Conservation (phyloP, 2,329 filamentous ascomycete species). For the Diplodia sapinea region DNA sequence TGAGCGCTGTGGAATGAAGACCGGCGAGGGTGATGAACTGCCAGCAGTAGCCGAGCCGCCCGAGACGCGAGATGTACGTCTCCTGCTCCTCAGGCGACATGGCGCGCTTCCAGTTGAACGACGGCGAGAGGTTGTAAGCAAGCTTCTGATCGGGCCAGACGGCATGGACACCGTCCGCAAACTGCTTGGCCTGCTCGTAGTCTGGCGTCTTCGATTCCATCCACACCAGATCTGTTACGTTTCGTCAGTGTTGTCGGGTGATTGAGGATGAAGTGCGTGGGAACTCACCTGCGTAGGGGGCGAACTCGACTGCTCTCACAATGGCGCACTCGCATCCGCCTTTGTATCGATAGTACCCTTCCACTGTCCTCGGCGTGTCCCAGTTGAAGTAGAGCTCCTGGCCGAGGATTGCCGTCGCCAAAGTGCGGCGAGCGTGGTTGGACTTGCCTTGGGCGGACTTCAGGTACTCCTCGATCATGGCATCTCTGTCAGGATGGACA, state of each 20-base stretch:
- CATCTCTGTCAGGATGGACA: background rate
- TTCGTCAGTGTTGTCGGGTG: background rate
- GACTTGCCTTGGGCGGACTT: background rate
- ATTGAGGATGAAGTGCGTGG: too few relatives aligned
- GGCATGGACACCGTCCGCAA: constrained; percentile 89
- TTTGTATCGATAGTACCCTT: constrained; percentile 92
- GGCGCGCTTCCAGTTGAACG: constrained; percentile 99
- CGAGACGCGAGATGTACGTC: constrained; percentile 95
- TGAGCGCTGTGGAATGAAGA: constrained; percentile 91
- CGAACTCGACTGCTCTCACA: constrained; percentile 88
- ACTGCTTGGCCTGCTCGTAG: constrained; percentile 86
- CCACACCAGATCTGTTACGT: constrained; percentile 84
- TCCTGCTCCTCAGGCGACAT: constrained; percentile 92
- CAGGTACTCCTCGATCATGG: background rate
- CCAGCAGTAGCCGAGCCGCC: constrained; percentile 92
- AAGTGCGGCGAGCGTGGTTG: background rate
- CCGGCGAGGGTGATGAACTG: constrained; percentile 99
- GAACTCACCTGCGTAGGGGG: constrained; percentile 67
- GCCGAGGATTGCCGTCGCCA: constrained; percentile 63
- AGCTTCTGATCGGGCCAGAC: constrained; percentile 97
- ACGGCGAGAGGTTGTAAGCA: constrained; percentile 96
- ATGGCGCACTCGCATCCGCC: constrained; percentile 91
- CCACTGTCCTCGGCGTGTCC: constrained; percentile 86
- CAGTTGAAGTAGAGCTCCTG: constrained; percentile 90
- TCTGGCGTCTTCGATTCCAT: constrained; percentile 99